These are phyloP conservation scores for Albizia julibrissin DNA, from an alignment of 306 rosid genomes.

Conservation along the genomic window DNA sequence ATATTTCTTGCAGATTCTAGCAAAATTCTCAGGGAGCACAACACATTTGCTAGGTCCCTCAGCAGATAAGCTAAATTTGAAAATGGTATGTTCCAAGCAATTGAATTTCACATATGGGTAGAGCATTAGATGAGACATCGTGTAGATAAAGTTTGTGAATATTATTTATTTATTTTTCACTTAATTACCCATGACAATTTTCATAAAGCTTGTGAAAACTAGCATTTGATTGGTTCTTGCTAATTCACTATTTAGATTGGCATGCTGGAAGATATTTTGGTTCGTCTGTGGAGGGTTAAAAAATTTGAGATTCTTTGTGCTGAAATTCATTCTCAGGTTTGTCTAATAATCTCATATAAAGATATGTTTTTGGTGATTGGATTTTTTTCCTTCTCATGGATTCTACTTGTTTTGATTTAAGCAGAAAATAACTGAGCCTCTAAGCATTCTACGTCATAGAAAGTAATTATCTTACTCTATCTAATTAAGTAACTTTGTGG, in stretches of 20 bases:
- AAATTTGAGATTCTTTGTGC: slow-evolving; percentile 62
- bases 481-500: slow-evolving; percentile 15
- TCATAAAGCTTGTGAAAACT: slow-evolving; percentile 13
- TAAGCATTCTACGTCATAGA: slow-evolving; percentile 44
- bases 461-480: slow-evolving; percentile 53
- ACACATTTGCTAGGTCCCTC: slow-evolving; percentile 62
- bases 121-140: slow-evolving; percentile 23
- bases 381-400: slow-evolving; percentile 21
- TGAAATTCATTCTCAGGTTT: slow-evolving; percentile 78
- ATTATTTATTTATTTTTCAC: slow-evolving; percentile 1
- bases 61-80: slow-evolving; percentile 54
- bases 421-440: slow-evolving; percentile 45
- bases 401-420: slow-evolving; percentile 40
- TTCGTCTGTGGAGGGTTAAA: slow-evolving; percentile 55
- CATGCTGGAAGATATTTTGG: slow-evolving; percentile 67
- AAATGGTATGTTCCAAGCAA: slow-evolving; percentile 46
- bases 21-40: slow-evolving; percentile 49
- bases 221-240: background rate
- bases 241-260: slow-evolving; percentile 55
- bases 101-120: background rate
- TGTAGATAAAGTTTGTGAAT: slow-evolving; percentile 20
- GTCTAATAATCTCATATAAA: slow-evolving; percentile 32
- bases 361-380: background rate
- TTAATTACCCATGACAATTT: slow-evolving; percentile 10
- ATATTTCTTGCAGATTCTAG: slow-evolving; percentile 59